Percentiles rank a stretch among this genome's conserved stretches.
Conservation (phyloP, 306 rosid genomes). For the Spatholobus suberectus region DNA sequence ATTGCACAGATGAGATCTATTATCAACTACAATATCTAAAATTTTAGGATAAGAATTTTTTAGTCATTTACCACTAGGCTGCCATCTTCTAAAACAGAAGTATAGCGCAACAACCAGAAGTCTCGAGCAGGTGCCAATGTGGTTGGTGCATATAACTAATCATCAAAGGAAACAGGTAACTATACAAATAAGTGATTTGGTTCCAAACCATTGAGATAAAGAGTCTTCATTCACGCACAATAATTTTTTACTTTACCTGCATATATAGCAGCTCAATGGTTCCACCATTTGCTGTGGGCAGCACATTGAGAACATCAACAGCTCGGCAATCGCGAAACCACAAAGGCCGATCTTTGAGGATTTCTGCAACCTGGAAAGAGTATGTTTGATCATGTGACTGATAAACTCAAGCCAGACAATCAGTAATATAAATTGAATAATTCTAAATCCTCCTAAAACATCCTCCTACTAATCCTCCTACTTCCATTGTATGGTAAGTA, state of each 20-base stretch:
- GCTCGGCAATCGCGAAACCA: slow-evolving; percentile 99
- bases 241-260: slow-evolving; percentile 63
- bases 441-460: no score
- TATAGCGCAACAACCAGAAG: slow-evolving; percentile 95
- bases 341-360: slow-evolving; percentile 95
- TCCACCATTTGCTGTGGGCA: slow-evolving; percentile 97
- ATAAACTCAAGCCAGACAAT: slow-evolving; percentile 23
- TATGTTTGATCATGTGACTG: slow-evolving; percentile 34
- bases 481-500: no score
- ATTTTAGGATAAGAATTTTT: slow-evolving; percentile 3
- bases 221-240: background rate
- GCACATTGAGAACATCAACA: slow-evolving; percentile 91
- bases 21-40: slow-evolving; percentile 8
- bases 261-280: slow-evolving; percentile 98
- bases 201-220: background rate
- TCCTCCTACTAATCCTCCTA: no score
- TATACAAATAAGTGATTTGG: background rate
- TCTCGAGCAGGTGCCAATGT: slow-evolving; percentile 97
- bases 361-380: slow-evolving; percentile 83
- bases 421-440: no score
- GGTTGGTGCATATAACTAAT: slow-evolving; percentile 89
- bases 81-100: slow-evolving; percentile 95
- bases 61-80: slow-evolving; percentile 82
- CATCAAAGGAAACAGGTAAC: slow-evolving; percentile 16
- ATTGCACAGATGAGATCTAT: background rate